Conservation (phyloP, 345 rosid species). For the Melastoma malabathricum region DNA sequence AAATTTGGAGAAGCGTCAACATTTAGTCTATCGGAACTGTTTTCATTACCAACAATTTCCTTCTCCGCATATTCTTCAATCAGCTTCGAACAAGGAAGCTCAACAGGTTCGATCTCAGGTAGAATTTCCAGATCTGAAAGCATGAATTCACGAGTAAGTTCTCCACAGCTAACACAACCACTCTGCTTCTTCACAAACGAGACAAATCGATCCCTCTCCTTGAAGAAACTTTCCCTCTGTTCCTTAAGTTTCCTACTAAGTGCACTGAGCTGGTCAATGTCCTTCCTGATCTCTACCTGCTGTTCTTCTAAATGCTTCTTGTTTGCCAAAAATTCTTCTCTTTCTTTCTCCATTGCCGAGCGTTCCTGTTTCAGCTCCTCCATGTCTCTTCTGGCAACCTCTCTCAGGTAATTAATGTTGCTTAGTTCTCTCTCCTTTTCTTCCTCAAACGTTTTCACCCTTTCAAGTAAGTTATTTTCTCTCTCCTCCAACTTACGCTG, state of each 20-base stretch:
- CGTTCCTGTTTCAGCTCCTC: slow-evolving; percentile 67
- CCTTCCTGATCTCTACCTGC: slow-evolving; percentile 65
- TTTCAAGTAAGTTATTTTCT: slow-evolving; percentile 47
- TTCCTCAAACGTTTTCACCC: slow-evolving; percentile 55
- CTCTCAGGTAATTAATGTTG: slow-evolving; percentile 66
- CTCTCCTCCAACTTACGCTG: slow-evolving; percentile 46
- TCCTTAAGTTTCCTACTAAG: slow-evolving; percentile 69
- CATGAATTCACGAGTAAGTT: slow-evolving; percentile 49
- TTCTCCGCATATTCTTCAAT: slow-evolving; percentile 18
- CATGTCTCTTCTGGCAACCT: slow-evolving; percentile 77
- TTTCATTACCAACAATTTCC: slow-evolving; percentile 13
- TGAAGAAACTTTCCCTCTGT: slow-evolving; percentile 61
- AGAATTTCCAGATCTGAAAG: slow-evolving; percentile 51
- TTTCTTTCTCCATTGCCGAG: slow-evolving; percentile 44
- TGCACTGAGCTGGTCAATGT: slow-evolving; percentile 67
- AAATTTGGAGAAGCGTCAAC: slow-evolving; percentile 26
- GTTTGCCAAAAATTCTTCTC: slow-evolving; percentile 44
- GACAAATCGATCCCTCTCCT: slow-evolving; percentile 74
- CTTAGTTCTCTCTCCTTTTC: slow-evolving; percentile 64
- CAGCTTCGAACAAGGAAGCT: slow-evolving; percentile 28
- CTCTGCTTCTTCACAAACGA: slow-evolving; percentile 55
- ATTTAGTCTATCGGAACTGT: slow-evolving; percentile 12
- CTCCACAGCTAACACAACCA: slow-evolving; percentile 61
- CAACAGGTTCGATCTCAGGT: slow-evolving; percentile 45
- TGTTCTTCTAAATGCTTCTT: slow-evolving; percentile 69